phyloP scores from a whole-genome alignment of 2,329 filamentous ascomycete species.

The Trichoderma afroharzianum region DNA sequence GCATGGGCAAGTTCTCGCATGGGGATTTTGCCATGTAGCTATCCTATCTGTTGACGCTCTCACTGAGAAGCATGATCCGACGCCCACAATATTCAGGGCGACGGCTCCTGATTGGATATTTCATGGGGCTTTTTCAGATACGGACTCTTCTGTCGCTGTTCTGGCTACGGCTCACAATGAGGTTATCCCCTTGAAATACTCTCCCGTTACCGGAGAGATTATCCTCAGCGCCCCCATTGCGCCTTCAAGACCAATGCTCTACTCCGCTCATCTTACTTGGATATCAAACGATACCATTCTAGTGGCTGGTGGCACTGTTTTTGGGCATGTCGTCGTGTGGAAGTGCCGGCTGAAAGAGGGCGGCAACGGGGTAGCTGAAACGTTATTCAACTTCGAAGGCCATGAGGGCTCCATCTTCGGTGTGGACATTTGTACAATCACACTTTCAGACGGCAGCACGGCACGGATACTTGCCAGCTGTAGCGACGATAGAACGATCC shows the following conservation, averaged over 20 bases:
- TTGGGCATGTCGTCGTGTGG: slow-evolving; percentile 93
- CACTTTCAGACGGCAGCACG: slow-evolving; percentile 33
- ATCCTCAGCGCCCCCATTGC: slow-evolving; percentile 51
- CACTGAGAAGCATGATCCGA: slow-evolving; percentile 16
- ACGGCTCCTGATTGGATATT: slow-evolving; percentile 73
- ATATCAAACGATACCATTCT: slow-evolving; percentile 57
- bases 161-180: slow-evolving; percentile 87
- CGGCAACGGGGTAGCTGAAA: slow-evolving; percentile 31
- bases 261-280: slow-evolving; percentile 73
- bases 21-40: slow-evolving; percentile 65
- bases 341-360: slow-evolving; percentile 50
- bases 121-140: slow-evolving; percentile 55
- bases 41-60: slow-evolving; percentile 28
- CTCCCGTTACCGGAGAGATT: slow-evolving; percentile 30
- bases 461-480: slow-evolving; percentile 78
- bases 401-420: slow-evolving; percentile 96
- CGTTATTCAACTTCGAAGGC: slow-evolving; percentile 55
- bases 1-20: slow-evolving; percentile 50
- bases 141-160: slow-evolving; percentile 43
- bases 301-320: slow-evolving; percentile 85
- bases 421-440: slow-evolving; percentile 67
- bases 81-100: slow-evolving; percentile 35
- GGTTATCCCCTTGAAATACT: slow-evolving; percentile 50
- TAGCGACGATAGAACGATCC: slow-evolving; percentile 88
- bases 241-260: slow-evolving; percentile 79